A percentile compares a stretch with the other conserved stretches of the same genome.
Conservation (phyloP, 495 filamentous ascomycete species). For the Tuber microsphaerosporum region DNA sequence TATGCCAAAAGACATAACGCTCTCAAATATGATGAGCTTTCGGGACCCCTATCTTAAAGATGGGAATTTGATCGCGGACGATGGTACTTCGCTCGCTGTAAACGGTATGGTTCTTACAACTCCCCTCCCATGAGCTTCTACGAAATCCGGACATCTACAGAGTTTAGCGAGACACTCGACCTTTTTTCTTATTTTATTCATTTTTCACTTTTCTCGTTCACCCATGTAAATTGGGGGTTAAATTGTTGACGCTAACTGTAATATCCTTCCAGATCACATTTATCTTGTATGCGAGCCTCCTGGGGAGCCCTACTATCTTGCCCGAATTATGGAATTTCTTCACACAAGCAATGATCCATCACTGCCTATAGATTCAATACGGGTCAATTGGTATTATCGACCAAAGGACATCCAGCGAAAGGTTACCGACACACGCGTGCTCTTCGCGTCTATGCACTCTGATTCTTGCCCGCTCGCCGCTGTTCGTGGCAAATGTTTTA, state of each 20-base stretch:
- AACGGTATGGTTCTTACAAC: conserved; percentile 63
- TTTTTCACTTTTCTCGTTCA: conserved; percentile 6
- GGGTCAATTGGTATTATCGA: conserved; percentile 97
- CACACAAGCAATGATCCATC: conserved; percentile 65
- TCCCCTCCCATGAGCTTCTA: conserved; percentile 17
- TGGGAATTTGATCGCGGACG: conserved; percentile 77
- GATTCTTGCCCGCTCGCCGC: conserved; percentile 89
- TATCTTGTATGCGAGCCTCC: conserved; percentile 97
- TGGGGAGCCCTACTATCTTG: conserved; percentile 95
- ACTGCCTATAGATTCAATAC: conserved; percentile 72
- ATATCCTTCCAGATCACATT: conserved; percentile 66
- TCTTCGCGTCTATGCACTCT: conserved; percentile 97
- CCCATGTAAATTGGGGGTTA: conserved; percentile 1
- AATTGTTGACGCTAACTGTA: conserved; percentile 32
- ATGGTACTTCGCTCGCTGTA: conserved; percentile 71
- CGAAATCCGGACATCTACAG: conserved; percentile 2
- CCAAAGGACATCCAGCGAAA: conserved; percentile 92
- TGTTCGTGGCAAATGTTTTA: conserved; percentile 83
- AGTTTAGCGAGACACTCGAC: conserved; percentile 32
- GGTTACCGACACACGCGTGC: conserved; percentile 74
- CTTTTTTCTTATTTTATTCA: not conserved
- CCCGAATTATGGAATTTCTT: conserved; percentile 95
- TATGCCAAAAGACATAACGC: conserved; percentile 36
- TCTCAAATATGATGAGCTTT: conserved; percentile 80
- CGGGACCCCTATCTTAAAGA: conserved; percentile 64